These are phyloP conservation scores for Pneumocystis sp. DNA, from an alignment of 1,139 yeast species.

Conservation along the genomic window DNA sequence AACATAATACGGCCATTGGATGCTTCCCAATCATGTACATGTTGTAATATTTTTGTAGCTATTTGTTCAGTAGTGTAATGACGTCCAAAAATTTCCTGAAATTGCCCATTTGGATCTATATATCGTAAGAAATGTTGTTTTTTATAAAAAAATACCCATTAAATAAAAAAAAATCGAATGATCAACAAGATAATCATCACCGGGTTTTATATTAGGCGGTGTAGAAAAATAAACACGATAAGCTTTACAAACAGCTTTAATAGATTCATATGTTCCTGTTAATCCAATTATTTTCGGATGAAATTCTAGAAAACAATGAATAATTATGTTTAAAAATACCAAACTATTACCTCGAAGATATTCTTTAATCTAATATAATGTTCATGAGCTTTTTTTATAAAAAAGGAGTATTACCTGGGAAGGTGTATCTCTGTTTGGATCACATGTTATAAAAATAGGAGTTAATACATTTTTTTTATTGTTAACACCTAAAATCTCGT, in stretches of 20 bases:
- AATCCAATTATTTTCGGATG: constrained; percentile 78
- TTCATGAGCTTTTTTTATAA: constrained; percentile 10
- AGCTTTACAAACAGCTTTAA: constrained; percentile 69
- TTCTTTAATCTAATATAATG: background rate
- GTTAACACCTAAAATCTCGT: background rate
- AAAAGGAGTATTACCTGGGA: constrained; percentile 31
- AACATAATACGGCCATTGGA: background rate
- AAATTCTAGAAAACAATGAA: constrained; percentile 38
- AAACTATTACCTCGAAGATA: background rate
- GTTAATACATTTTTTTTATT: constrained; percentile 5
- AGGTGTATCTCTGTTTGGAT: constrained; percentile 86
- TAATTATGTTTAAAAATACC: constrained; percentile 45
- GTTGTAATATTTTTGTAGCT: constrained; percentile 60
- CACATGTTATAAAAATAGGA: constrained; percentile 87
- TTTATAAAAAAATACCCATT: constrained; percentile 32
- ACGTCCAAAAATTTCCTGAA: constrained; percentile 86
- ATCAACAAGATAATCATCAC: constrained; percentile 90
- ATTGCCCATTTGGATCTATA: constrained; percentile 78
- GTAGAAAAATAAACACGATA: constrained; percentile 92
- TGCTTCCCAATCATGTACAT: constrained; percentile 52
- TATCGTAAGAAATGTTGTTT: background rate
- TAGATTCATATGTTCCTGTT: constrained; percentile 77
- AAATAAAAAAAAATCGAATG: constrained; percentile 91
- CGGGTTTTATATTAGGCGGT: constrained; percentile 83
- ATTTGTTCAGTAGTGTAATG: constrained; percentile 72